phyloP scores from a whole-genome alignment of 2,329 filamentous ascomycete species.

The Chrysosporium queenslandicum region DNA sequence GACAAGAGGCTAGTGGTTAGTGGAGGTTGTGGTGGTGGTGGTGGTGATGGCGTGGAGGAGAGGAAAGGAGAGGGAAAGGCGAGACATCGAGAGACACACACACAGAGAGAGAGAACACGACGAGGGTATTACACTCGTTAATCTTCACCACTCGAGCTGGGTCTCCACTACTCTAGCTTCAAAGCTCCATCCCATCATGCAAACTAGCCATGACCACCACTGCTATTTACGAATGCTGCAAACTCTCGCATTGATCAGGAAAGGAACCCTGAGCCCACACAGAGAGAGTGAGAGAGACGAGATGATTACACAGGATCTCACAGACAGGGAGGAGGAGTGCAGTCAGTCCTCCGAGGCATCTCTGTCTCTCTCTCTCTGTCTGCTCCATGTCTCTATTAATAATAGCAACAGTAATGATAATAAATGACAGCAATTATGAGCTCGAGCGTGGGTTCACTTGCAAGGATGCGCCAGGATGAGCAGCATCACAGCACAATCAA shows the following conservation, averaged over 20 bases:
- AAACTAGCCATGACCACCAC: not conserved
- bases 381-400: too few species aligned
- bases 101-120: not conserved
- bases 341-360: too few species aligned
- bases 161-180: not conserved
- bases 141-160: too few species aligned
- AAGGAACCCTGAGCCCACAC: not conserved
- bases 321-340: too few species aligned
- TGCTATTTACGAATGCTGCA: not conserved
- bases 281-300: too few species aligned
- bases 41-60: not conserved
- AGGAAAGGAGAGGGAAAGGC: not conserved
- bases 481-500: too few species aligned
- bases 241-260: conserved; percentile 10
- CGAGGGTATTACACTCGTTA: not conserved
- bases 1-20: not conserved
- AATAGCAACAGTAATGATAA: too few species aligned
- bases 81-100: not conserved
- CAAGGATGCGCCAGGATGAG: too few species aligned
- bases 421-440: too few species aligned
- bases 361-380: too few species aligned
- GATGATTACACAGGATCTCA: not conserved
- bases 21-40: not conserved
- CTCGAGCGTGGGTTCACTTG: too few species aligned
- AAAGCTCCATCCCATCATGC: not conserved